phyloP scores from a whole-genome alignment of 768 basidiomycete genomes.

The Glaciozyma martinii region DNA sequence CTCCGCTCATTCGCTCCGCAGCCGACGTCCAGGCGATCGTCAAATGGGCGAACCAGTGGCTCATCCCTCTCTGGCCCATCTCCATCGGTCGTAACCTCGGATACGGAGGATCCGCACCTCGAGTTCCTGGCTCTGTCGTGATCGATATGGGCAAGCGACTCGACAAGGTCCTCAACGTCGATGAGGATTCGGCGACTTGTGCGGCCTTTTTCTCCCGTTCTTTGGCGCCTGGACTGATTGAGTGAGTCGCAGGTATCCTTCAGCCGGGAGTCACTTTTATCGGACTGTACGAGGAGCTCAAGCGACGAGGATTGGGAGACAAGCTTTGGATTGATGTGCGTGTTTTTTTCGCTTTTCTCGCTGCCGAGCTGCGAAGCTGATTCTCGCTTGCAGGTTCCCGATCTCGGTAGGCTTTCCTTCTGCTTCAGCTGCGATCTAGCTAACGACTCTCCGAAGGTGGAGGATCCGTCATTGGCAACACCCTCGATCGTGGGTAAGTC shows the following conservation, averaged over 20 bases:
- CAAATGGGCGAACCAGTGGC: slow-evolving; percentile 24
- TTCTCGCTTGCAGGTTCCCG: not conserved
- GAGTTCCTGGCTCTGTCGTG: slow-evolving; percentile 20
- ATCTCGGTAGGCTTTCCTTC: slow-evolving; percentile 12
- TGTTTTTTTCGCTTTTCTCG: not conserved
- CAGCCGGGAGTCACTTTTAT: slow-evolving; percentile 31
- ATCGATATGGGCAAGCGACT: slow-evolving; percentile 22
- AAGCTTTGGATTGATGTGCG: slow-evolving; percentile 18
- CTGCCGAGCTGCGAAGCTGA: not conserved
- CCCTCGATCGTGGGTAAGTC: slow-evolving; percentile 3
- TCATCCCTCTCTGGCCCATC: slow-evolving; percentile 25
- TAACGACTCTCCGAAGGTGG: not conserved
- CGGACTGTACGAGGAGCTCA: slow-evolving; percentile 27
- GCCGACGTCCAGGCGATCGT: slow-evolving; percentile 23
- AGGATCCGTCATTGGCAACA: slow-evolving; percentile 24
- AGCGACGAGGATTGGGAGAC: slow-evolving; percentile 11
- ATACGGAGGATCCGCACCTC: slow-evolving; percentile 29
- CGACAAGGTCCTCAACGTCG: slow-evolving; percentile 26
- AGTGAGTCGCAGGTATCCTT: slow-evolving; percentile 4
- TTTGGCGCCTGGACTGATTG: too few relatives aligned
- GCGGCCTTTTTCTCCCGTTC: too few relatives aligned
- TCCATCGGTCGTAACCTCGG: slow-evolving; percentile 28
- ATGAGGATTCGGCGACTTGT: slow-evolving; percentile 20
- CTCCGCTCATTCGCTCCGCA: slow-evolving; percentile 1
- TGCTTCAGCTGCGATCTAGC: too few relatives aligned